These are phyloP conservation scores for Xylona heveae DNA, from an alignment of 495 filamentous ascomycete genomes.

Conservation along the genomic window DNA sequence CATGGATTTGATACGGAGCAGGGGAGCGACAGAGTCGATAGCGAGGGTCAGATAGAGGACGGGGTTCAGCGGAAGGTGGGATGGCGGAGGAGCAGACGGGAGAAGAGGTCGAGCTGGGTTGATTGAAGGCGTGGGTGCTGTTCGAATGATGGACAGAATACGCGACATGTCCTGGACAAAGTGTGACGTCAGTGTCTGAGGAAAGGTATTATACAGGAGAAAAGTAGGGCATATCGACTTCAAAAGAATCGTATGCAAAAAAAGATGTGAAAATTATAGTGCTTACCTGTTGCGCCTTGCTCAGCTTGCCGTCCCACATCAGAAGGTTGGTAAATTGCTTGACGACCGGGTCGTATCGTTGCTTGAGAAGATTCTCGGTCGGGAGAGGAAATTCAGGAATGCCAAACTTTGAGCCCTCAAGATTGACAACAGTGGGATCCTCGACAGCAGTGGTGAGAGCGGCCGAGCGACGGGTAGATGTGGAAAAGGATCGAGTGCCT, in stretches of 20 bases:
- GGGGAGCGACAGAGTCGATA: constrained; percentile 89
- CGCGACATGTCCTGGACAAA: constrained; percentile 50
- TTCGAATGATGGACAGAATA: constrained; percentile 76
- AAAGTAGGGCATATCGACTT: background rate
- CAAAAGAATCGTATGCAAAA: background rate
- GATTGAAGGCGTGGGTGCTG: constrained; percentile 49
- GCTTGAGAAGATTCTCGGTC: constrained; percentile 37
- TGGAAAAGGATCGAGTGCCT: constrained; percentile 36
- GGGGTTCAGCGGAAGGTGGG: constrained; percentile 57
- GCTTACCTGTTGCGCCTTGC: constrained; percentile 58
- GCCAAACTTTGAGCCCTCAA: constrained; percentile 50
- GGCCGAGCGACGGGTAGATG: constrained; percentile 20
- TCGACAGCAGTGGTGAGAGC: constrained; percentile 2
- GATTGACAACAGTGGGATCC: too few species aligned
- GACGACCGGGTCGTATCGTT: constrained; percentile 64
- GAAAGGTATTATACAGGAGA: background rate
- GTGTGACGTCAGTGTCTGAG: constrained; percentile 4
- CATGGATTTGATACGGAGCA: constrained; percentile 53
- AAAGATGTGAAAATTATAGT: background rate
- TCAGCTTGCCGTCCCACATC: constrained; percentile 77
- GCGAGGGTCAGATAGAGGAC: constrained; percentile 62
- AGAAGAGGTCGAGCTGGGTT: constrained; percentile 49
- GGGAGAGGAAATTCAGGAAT: constrained; percentile 44
- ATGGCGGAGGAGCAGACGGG: constrained; percentile 45
- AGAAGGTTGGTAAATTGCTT: constrained; percentile 72